These are phyloP conservation scores for Nothomitra cinnamomea DNA, from an alignment of 2,329 filamentous ascomycete genomes.

Conservation along the genomic window DNA sequence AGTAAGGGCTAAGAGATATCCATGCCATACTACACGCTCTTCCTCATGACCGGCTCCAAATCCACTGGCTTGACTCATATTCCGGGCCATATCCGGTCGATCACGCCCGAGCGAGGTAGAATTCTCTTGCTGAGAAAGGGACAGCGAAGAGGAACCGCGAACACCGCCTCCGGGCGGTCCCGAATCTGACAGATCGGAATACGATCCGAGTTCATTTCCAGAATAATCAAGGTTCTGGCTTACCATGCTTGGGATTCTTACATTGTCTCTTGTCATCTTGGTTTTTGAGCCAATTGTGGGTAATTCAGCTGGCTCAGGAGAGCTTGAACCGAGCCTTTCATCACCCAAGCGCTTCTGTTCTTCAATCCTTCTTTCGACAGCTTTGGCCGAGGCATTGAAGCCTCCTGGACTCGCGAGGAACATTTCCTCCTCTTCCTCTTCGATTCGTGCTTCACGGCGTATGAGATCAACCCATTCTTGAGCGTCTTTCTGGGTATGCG, in stretches of 20 bases:
- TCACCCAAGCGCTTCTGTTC: slow-evolving; percentile 5
- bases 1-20: slow-evolving; percentile 71
- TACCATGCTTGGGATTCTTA: not conserved
- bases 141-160: slow-evolving; percentile 31
- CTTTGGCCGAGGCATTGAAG: slow-evolving; percentile 30
- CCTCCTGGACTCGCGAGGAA: slow-evolving; percentile 49
- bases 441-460: slow-evolving; percentile 61
- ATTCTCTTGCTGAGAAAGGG: slow-evolving; percentile 14
- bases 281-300: slow-evolving; percentile 8
- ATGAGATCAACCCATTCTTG: slow-evolving; percentile 77
- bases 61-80: slow-evolving; percentile 27
- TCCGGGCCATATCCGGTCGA: not conserved
- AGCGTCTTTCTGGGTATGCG: slow-evolving; percentile 53
- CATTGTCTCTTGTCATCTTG: slow-evolving; percentile 12
- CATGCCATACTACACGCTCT: slow-evolving; percentile 86
- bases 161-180: slow-evolving; percentile 29
- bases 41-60: slow-evolving; percentile 43
- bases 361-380: slow-evolving; percentile 9
- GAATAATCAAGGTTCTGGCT: slow-evolving; percentile 35
- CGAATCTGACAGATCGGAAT: slow-evolving; percentile 73
- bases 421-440: slow-evolving; percentile 78
- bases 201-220: slow-evolving; percentile 52
- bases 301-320: slow-evolving; percentile 38
- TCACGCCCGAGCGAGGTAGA: not conserved
- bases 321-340: slow-evolving; percentile 28